Base-by-base conservation (phyloP, 148 eudicot genomes). In the Rhododendron henanense region DNA sequence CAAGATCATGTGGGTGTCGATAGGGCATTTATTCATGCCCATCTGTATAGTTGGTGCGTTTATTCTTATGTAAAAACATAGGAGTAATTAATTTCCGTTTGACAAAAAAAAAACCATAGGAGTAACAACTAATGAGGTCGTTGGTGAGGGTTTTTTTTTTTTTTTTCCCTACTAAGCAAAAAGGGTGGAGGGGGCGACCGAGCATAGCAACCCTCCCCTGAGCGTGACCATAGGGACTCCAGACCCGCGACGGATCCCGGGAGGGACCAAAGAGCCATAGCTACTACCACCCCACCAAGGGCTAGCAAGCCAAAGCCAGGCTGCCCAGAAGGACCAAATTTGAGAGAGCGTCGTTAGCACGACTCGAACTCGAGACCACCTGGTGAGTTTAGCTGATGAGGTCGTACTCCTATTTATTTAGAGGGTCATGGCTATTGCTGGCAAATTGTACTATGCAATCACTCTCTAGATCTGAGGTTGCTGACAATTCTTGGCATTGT, bases 1-100 rank as follows among this genome's bases (percentile, higher is more conserved):
- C 94, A 92, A 85, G 78, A 86, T 86, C 94, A 92, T 92, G 91
- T 92, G 92, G 85, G 90, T 88, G 93, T 88, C 79, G 61, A 88
- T 87, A 83, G 63, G 83, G 85, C 87, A 87, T 92, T 92, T 83
- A 86, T 80, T 84, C 83, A 59, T 86, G 86, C 85, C 87, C 83
- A 81, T 37, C 45, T 35, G 47, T 33, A n/a, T 35, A 45, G 83
- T 80, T 50, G 83, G 63, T 31, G 28, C 39, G n/a, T 31, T 50
- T 14, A 10, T 67, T 81, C 78, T 11, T 45, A 65, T 23, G 73
- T 65, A 10, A 59, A 59, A 59, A 6, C 25, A 19, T 59, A 59
- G n/a, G 65, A 18, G 61, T 55, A 41, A 39, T 31, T 0, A 31
- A 31, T 31, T 31, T 31, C 31, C 31, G 31, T 31, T 31, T 31